Percentiles rank a stretch among this genome's conserved stretches.
phyloP scores from a whole-genome alignment of 2,329 filamentous ascomycete species.

The Sphaerulina populicola region DNA sequence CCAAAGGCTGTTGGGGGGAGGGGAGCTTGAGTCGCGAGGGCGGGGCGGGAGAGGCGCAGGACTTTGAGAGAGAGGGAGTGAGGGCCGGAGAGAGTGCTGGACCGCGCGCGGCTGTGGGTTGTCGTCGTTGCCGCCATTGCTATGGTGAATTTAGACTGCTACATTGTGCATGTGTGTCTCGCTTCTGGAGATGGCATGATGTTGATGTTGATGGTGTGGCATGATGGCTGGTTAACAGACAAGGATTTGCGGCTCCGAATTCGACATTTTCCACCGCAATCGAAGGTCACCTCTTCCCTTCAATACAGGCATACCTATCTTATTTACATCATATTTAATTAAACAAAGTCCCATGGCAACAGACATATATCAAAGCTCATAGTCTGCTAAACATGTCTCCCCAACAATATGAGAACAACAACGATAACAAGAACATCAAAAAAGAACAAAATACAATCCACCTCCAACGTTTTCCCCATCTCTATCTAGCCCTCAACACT shows the following conservation, averaged over 20 bases:
- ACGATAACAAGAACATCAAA: neutral
- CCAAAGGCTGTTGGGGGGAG: slow-evolving; percentile 45
- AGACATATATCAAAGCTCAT: too few species aligned
- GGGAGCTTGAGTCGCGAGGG: slow-evolving; percentile 63
- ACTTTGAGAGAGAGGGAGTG: slow-evolving; percentile 80
- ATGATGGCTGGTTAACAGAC: neutral
- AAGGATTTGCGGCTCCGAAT: neutral
- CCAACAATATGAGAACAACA: too few species aligned
- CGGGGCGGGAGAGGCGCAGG: slow-evolving; percentile 73
- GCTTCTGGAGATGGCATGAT: neutral
- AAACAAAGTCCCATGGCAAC: too few species aligned
- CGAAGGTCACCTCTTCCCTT: neutral
- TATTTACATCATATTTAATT: neutral
- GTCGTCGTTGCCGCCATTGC: neutral
- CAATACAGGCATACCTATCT: too few species aligned
- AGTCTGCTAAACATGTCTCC: neutral
- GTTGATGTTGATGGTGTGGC: neutral
- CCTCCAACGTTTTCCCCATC: slow-evolving; percentile 36
- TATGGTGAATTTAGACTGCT: neutral
- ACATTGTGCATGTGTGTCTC: neutral
- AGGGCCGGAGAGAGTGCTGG: slow-evolving; percentile 42
- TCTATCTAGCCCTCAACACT: slow-evolving; percentile 42
- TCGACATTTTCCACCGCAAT: neutral
- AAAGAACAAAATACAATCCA: slow-evolving; percentile 8
- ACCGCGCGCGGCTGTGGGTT: slow-evolving; percentile 33